These are phyloP conservation scores for Cyberlindnera bimundalis DNA, from an alignment of 805 yeast species.

Conservation along the genomic window DNA sequence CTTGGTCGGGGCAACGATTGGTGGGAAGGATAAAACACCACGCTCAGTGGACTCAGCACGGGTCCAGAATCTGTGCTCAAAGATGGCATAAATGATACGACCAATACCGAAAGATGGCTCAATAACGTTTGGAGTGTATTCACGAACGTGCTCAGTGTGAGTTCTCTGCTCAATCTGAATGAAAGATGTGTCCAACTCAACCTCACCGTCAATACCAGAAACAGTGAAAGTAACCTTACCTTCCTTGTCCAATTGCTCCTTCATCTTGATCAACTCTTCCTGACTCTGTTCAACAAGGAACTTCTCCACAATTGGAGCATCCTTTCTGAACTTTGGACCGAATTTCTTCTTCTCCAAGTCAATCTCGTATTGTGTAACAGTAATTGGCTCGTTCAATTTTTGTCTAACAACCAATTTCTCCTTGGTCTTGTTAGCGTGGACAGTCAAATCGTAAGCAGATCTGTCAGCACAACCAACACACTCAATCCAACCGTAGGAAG, in stretches of 20 bases:
- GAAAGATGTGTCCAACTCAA: constrained; percentile 71
- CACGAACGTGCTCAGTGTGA: constrained; percentile 87
- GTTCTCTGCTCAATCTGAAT: constrained; percentile 74
- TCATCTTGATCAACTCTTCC: constrained; percentile 76
- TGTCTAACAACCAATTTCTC: constrained; percentile 94
- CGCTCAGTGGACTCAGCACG: constrained; percentile 89
- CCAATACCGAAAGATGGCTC: constrained; percentile 99
- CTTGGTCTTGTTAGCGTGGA: constrained; percentile 91
- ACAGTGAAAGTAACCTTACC: constrained; percentile 66
- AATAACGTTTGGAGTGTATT: constrained; percentile 93
- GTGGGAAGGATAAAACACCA: constrained; percentile 89
- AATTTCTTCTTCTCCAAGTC: constrained; percentile 91
- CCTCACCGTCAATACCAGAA: constrained; percentile 54
- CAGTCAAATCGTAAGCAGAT: constrained; percentile 95
- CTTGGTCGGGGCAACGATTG: constrained; percentile 96
- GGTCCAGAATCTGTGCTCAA: constrained; percentile 94
- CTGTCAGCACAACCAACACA: constrained; percentile 99
- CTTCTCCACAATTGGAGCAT: constrained; percentile 87
- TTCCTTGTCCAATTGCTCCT: constrained; percentile 57
- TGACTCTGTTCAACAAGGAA: constrained; percentile 76
- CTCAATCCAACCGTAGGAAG: constrained; percentile 99
- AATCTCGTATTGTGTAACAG: constrained; percentile 79
- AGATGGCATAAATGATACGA: constrained; percentile 87
- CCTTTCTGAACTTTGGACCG: constrained; percentile 97
- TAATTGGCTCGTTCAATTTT: constrained; percentile 77